Base-by-base conservation (phyloP, 73 alveolate species). In the Diophrys appendiculata region DNA sequence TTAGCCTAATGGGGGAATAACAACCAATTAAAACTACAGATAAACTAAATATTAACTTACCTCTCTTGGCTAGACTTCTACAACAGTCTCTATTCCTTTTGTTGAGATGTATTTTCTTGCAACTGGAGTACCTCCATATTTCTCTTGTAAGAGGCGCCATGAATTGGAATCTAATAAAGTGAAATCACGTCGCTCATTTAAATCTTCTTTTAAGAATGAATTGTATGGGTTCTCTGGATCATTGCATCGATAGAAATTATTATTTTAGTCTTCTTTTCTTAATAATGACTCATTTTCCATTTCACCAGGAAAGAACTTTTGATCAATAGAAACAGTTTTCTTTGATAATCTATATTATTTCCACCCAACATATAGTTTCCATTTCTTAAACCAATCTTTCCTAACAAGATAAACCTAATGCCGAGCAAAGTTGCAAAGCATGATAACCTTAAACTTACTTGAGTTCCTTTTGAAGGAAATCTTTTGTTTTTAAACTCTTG, bases 81-180 rank as follows among this genome's bases (percentile, higher is more conserved):
- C 35, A 22, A 65, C 78, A n/a, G 84, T 72, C 43, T 34, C 76
- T 43, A 65, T 52, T 3, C 68, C 28, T 29, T 85, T 33, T 2
- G 53, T 76, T 27, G 82, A 24, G 25, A 31, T 56, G 34, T 78
- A 77, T 52, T 18, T 31, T 35, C 93, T 69, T 25, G 33, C 43
- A 11, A 85, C 24, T 33, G 28, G 82, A 3, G 25, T 33, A 34
- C 93, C 93, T 24, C 88, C 88, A 65, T 69, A 85, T 33, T 69
- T 76, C 1, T 30, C 18, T 79, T 34, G 29, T 54, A 85, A 43
- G 1, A 85, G 14, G 0, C 70, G 52, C 93, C 93, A 85, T 18
- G 64, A 22, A 30, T 29, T 32, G 25, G 35, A 22, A 29, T 85
- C 84, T 35, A 85, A 3, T 0, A 78, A 29, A 25, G 69, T 85